Conservation (phyloP, 2,329 filamentous ascomycete species). For the Colletotrichum sp. region DNA sequence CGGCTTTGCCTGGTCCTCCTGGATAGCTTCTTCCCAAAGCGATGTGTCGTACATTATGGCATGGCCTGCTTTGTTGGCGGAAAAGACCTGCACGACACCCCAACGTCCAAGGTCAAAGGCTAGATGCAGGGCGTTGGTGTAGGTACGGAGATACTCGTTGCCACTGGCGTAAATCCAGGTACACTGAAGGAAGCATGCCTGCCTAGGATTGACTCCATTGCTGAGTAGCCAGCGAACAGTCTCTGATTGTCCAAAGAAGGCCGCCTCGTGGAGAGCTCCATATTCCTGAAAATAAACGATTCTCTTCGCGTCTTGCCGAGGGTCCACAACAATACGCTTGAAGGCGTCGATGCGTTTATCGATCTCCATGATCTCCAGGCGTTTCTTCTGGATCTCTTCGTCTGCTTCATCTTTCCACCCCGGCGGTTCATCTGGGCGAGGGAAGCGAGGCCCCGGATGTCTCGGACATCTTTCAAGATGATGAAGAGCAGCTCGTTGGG, state of each 20-base stretch:
- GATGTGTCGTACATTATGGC: neutral
- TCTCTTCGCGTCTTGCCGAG: neutral
- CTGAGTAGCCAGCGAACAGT: neutral
- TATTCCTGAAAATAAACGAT: neutral
- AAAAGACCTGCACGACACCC: neutral
- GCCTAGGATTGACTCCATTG: neutral
- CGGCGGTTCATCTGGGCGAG: neutral
- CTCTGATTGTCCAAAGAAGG: neutral
- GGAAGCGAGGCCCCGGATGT: neutral
- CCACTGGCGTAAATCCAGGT: neutral
- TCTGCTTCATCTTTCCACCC: neutral
- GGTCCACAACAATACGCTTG: neutral
- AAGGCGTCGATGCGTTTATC: neutral
- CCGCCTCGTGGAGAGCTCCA: neutral
- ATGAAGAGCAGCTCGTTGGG: neutral
- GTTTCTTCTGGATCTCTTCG: neutral
- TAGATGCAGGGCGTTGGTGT: neutral
- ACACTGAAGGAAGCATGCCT: neutral
- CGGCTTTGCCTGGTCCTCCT: neutral
- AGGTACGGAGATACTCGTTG: neutral
- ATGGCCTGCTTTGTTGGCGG: neutral
- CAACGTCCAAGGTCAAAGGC: neutral
- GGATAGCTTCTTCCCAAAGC: neutral
- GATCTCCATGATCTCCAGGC: neutral
- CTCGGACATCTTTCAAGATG: neutral